phyloP scores from a whole-genome alignment of 345 rosid species.

The Gossypium anomalum region DNA sequence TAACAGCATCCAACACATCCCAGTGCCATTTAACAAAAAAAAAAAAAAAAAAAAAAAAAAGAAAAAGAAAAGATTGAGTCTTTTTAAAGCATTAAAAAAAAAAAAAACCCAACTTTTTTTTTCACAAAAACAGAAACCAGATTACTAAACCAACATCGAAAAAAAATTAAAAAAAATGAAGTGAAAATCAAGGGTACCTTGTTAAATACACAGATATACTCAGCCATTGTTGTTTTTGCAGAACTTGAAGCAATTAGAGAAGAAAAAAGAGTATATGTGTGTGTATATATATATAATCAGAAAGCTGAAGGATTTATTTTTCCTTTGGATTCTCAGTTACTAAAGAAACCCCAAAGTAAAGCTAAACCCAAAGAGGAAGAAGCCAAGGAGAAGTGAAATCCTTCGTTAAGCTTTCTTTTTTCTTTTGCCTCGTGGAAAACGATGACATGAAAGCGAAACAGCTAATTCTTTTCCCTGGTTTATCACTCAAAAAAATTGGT shows the following conservation, averaged over 20 bases:
- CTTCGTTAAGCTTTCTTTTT: not conserved
- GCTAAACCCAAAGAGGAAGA: not conserved
- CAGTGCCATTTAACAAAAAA: not conserved
- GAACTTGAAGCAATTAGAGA: slow-evolving; percentile 21
- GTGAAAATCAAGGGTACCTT: slow-evolving; percentile 36
- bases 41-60: not conserved
- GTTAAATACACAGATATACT: slow-evolving; percentile 46
- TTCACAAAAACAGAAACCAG: not conserved
- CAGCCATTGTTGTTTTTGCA: slow-evolving; percentile 54
- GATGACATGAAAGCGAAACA: not conserved
- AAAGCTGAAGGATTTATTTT: not conserved
- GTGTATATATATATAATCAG: not conserved
- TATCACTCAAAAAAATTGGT: not conserved
- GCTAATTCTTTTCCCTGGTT: not conserved
- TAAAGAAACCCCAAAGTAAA: not conserved
- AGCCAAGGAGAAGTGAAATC: not conserved
- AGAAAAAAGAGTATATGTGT: slow-evolving; percentile 4
- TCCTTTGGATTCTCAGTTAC: slow-evolving; percentile 1
- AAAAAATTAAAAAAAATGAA: not conserved
- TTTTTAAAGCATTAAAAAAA: not conserved
- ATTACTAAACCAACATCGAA: not conserved
- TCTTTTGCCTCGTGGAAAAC: slow-evolving; percentile 22
- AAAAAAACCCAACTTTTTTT: not conserved
- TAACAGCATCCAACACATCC: not conserved
- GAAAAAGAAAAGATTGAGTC: not conserved